phyloP scores from a whole-genome alignment of 129 eudicot genomes.

The Smallanthus sonchifolius region DNA sequence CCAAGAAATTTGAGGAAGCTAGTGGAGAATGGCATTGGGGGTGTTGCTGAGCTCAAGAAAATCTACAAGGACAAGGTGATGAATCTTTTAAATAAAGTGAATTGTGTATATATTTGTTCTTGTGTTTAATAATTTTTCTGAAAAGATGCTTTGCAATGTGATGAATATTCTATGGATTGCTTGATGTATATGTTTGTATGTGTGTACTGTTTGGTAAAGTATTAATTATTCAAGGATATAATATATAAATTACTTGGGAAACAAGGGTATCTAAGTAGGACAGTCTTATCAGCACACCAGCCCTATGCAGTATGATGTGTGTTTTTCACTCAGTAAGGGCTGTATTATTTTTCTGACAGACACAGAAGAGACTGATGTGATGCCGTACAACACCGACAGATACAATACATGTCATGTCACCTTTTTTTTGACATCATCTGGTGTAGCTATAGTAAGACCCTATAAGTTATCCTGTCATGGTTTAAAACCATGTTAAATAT shows the following conservation, averaged over 20 bases:
- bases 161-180: neutral
- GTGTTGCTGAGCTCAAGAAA: slow-evolving; percentile 81
- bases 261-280: slow-evolving; percentile 5
- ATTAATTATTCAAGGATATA: neutral
- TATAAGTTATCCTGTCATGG: no score
- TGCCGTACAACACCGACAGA: no score
- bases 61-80: slow-evolving; percentile 66
- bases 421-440: no score
- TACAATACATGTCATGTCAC: no score
- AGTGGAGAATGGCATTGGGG: slow-evolving; percentile 76
- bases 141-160: neutral
- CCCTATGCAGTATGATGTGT: no score
- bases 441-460: no score
- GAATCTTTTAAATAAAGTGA: neutral
- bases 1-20: slow-evolving; percentile 86
- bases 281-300: no score
- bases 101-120: neutral
- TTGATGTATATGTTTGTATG: neutral
- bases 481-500: neutral
- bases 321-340: no score
- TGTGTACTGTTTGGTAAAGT: neutral
- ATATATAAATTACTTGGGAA: no score
- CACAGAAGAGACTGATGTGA: no score
- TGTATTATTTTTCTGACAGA: no score
- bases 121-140: neutral